Percentiles rank a stretch among this genome's conserved stretches.
phyloP scores from a whole-genome alignment of 2,329 filamentous ascomycete genomes.

The Pseudogymnoascus sp. region DNA sequence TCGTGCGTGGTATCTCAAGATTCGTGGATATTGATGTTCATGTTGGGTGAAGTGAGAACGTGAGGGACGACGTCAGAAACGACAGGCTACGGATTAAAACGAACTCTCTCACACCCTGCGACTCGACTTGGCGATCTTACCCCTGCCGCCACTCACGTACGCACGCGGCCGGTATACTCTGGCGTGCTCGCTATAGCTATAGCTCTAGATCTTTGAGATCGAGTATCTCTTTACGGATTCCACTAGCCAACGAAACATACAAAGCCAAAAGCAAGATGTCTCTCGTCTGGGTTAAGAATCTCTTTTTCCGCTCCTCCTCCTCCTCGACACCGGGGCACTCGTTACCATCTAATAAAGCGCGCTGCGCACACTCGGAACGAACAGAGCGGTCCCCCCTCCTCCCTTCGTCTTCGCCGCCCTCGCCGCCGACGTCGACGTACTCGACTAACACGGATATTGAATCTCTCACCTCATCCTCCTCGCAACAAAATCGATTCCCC shows the following conservation, averaged over 20 bases:
- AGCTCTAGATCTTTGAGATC: constrained; percentile 9
- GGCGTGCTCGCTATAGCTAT: too few species aligned
- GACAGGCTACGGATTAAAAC: neutral
- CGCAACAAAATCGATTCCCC: neutral
- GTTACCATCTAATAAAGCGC: constrained; percentile 10
- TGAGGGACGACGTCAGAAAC: neutral
- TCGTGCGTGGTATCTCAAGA: too few species aligned
- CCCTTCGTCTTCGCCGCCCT: neutral
- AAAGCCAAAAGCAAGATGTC: constrained; percentile 22
- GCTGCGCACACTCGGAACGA: neutral
- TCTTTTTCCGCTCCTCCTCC: constrained; percentile 21
- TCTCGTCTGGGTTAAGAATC: constrained; percentile 25
- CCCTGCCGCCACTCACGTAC: neutral
- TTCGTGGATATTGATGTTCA: too few species aligned
- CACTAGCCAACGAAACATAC: constrained; percentile 6
- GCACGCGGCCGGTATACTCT: neutral
- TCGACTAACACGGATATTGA: neutral
- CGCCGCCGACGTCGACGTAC: neutral
- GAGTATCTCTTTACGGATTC: constrained; percentile 14
- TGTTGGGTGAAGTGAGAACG: neutral
- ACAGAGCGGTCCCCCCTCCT: neutral
- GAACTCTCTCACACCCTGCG: neutral
- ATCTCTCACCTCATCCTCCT: neutral
- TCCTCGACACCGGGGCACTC: neutral
- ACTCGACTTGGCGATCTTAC: neutral